Evolutionary conservation across 768 basidiomycete species (phyloP), one percentile per base, ranked within the genome.

Genomic region (Leccinum olivaceopallidum): DNA sequence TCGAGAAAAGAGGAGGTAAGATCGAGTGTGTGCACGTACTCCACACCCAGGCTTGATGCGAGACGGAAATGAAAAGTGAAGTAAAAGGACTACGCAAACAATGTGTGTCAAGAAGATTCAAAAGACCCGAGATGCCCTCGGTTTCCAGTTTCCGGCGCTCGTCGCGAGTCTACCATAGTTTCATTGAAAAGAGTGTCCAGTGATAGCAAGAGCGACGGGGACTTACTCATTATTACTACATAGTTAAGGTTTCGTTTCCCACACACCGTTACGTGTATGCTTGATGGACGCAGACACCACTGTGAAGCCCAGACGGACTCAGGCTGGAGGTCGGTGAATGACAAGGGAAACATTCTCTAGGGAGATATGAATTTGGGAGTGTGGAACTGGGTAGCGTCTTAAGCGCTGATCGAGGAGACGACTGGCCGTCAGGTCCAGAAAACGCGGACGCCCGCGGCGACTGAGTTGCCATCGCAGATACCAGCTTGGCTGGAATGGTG

Each of bases 401-500:
- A 22, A 72, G 62, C 51, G 62, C 71, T 1, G 72, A 66, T 14
- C 36, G 49, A 10, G 64, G 53, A 9, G 60, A 69, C 5, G 51
- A 20, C 6, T 37, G 36, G 22, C 37, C 36, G 3, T 12, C 34
- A 13, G 58, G 56, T 2, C 30, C 36, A 8, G 56, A 52, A 22
- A 55, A 59, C 14, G 16, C n/a, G 32, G 63, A 63, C 1, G 18
- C 37, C n/a, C 54, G 61, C 22, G 56, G 63, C n/a, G 72, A 56
- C 51, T 71, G 69, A 22, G 63, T 59, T 2, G 67, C 65, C 26
- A 74, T 70, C 49, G 65, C 66, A 48, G 57, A 63, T 37, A 61
- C 73, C 55, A 73, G 59, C 62, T 73, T 75, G 53, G 68, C 64
- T 49, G 72, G 73, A 10, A 73, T 66, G 2, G 57, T 65, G 57